Percentiles rank a stretch among this genome's conserved stretches.
Evolutionary conservation across 75 land plant genomes (phyloP).

Genomic region (Chamaecyparis obtusa): DNA sequence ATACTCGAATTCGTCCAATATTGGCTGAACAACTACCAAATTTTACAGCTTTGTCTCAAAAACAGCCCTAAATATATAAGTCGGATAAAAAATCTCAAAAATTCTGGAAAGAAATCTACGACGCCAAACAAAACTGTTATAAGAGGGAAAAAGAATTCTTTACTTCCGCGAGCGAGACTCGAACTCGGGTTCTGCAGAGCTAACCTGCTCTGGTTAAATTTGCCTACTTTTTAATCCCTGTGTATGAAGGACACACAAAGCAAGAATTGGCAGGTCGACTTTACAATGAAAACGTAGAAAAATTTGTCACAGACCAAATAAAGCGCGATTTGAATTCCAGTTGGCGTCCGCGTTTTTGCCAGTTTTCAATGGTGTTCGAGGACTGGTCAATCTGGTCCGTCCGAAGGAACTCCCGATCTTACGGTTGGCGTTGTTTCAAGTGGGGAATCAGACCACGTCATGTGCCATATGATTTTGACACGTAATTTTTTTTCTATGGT

Average conservation of each 20-base stretch:
- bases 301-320: background rate
- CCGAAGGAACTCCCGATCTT: no score
- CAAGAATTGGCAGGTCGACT: background rate
- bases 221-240: background rate
- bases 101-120: background rate
- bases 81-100: background rate
- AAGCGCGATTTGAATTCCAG: background rate
- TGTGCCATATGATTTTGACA: no score
- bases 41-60: background rate
- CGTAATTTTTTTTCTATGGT: no score
- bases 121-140: background rate
- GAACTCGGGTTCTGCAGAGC: background rate
- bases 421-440: no score
- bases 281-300: background rate
- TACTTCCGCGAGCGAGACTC: background rate
- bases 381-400: background rate
- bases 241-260: background rate
- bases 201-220: background rate
- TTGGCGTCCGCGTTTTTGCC: background rate
- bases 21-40: background rate
- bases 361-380: background rate
- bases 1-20: background rate
- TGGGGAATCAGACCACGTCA: no score
- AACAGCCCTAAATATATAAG: background rate
- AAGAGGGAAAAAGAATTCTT: background rate